Conservation (phyloP, 2,329 filamentous ascomycete species). For the Colletotrichum musae region DNA sequence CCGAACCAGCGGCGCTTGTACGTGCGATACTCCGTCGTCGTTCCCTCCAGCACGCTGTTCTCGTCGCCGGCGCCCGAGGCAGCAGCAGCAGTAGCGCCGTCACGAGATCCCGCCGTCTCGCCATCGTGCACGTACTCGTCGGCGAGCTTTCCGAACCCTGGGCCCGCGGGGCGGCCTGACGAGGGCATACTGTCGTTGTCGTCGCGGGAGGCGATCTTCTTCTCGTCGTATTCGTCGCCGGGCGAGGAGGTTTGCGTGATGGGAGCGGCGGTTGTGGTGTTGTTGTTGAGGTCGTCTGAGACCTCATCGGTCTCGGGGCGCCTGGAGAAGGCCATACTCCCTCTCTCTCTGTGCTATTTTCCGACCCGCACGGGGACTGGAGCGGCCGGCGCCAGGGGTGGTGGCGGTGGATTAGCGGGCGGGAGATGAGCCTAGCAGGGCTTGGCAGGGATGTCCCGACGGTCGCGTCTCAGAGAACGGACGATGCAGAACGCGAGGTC, state of each 20-base stretch:
- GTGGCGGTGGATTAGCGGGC: slow-evolving; percentile 5
- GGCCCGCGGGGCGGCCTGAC: slow-evolving; percentile 16
- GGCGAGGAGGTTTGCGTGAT: not conserved
- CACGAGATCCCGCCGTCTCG: slow-evolving; percentile 14
- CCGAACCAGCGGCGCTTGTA: slow-evolving; percentile 95
- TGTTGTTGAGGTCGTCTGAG: slow-evolving; percentile 7
- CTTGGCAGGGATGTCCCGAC: not conserved
- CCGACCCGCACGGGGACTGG: too few relatives aligned
- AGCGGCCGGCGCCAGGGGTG: not conserved
- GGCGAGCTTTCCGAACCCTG: slow-evolving; percentile 44
- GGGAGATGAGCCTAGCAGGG: slow-evolving; percentile 2
- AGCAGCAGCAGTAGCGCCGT: not conserved
- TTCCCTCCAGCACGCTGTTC: slow-evolving; percentile 47
- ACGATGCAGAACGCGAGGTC: not conserved
- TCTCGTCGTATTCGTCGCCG: not conserved
- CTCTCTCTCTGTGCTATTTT: too few relatives aligned
- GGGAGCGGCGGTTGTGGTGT: not conserved
- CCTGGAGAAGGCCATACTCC: slow-evolving; percentile 29
- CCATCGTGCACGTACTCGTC: slow-evolving; percentile 40
- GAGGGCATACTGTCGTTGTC: slow-evolving; percentile 26
- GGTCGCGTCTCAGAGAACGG: not conserved
- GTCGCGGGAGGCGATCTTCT: not conserved
- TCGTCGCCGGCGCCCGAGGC: slow-evolving; percentile 43
- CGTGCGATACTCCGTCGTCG: slow-evolving; percentile 55
- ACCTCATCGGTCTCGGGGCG: slow-evolving; percentile 10